Conservation (phyloP, 164 flowering plant genomes). For the Stephania cephalantha region DNA sequence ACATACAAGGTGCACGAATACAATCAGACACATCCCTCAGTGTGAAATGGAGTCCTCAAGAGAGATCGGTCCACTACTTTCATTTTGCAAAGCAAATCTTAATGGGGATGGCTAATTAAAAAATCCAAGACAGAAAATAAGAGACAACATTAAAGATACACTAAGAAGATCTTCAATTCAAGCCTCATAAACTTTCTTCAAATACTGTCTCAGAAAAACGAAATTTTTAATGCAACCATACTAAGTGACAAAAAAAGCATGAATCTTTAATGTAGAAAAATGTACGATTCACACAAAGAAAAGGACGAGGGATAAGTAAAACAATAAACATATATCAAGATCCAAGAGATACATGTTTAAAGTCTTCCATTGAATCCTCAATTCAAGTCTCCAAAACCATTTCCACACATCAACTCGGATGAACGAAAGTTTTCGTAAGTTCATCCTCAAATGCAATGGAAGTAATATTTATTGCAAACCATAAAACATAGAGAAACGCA, state of each 20-base stretch:
- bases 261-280: too few relatives aligned
- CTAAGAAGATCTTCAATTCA: neutral
- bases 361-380: constrained; percentile 2
- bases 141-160: neutral
- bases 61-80: too few relatives aligned
- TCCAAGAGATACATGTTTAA: too few relatives aligned
- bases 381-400: constrained; percentile 12
- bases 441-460: neutral
- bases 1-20: neutral
- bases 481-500: neutral
- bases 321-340: too few relatives aligned
- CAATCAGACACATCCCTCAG: too few relatives aligned
- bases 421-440: constrained; percentile 4
- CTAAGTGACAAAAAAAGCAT: too few relatives aligned
- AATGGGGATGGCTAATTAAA: too few relatives aligned
- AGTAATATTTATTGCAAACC: neutral
- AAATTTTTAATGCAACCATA: neutral
- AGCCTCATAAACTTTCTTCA: neutral
- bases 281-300: too few relatives aligned
- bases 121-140: neutral
- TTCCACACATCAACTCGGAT: constrained; percentile 6
- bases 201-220: neutral
- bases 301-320: neutral
- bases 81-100: too few relatives aligned
- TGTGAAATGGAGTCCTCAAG: too few relatives aligned